Conservation (phyloP, 2,329 filamentous ascomycete species). For the Ceratocystis lukuohia region DNA sequence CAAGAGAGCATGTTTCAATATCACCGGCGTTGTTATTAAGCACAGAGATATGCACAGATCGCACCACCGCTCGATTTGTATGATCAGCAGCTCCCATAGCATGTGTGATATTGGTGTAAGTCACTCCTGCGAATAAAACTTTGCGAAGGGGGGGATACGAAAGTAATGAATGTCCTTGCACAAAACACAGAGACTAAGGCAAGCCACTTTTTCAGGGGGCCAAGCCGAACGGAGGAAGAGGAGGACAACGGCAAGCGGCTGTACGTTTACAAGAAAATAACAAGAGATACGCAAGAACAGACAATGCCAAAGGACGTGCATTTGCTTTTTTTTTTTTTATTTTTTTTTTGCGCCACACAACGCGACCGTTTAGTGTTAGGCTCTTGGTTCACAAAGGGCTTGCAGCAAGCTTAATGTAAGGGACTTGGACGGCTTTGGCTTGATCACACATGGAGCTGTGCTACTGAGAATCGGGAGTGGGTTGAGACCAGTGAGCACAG, state of each 20-base stretch:
- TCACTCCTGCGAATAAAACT: background rate
- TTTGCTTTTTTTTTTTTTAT: background rate
- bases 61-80: background rate
- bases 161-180: constrained; percentile 3
- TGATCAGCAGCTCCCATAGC: background rate
- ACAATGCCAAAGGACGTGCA: constrained; percentile 1
- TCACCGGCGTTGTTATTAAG: background rate
- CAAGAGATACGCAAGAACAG: background rate
- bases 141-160: background rate
- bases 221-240: background rate
- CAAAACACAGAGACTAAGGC: background rate
- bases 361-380: background rate
- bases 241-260: background rate
- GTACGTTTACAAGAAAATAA: background rate
- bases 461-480: too few species aligned
- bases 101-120: background rate
- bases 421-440: background rate
- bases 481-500: too few species aligned
- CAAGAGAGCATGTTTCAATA: background rate
- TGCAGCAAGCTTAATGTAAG: background rate
- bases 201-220: background rate
- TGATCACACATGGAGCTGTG: too few species aligned
- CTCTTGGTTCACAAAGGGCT: background rate
- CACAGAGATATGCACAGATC: background rate
- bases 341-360: background rate